Evolutionary conservation across 2,329 filamentous ascomycete species (phyloP), one percentile per base, ranked within the genome.

Genomic region (Aspergillus chevalieri): DNA sequence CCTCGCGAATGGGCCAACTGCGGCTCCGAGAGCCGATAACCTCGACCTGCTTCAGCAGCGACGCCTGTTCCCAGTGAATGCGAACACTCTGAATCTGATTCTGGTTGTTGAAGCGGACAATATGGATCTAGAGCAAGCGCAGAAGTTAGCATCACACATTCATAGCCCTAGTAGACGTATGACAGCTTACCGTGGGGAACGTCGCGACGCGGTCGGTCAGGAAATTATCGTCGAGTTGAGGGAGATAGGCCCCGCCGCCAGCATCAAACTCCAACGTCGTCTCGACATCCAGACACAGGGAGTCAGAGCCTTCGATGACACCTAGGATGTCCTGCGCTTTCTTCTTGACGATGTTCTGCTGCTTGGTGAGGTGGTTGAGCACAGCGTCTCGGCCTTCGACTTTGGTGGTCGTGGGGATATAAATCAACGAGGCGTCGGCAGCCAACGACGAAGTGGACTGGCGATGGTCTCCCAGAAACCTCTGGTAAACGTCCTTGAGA

Each of bases 1-100:
- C 87, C 66, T 95, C 90, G 59, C 84, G 83, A 65, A 98, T 94
- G 48, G 93, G 93, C 93, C 93, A 98, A 72, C 93, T 95, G 68
- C 86, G 87, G 49, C 88, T 89, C 47, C 86, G 85, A 65, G 85
- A 86, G 62, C 93, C 92, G 69, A 98, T 97, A 49, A 96, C 84
- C 54, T 96, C 91, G 56, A 96, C 80, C 69, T 95, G 86, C 74
- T 93, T 97, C 58, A 98, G 81, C 38, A 98, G 81, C 47, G 89
- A 86, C 53, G 85, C 91, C 71, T 98, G 93, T 68, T 98, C 93
- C 93, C 93, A 98, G 68, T 86, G 89, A 59, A 92, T 82, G 59
- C 92, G 87, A 56, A 97, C 87, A 68, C 93, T 89, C 52, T 80
- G 70, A 65, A 98, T 96, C 74, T 89, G 90, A 67, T 83, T 81